Conservation (phyloP, 805 yeast genomes). For the Wickerhamiella sorbophila region DNA sequence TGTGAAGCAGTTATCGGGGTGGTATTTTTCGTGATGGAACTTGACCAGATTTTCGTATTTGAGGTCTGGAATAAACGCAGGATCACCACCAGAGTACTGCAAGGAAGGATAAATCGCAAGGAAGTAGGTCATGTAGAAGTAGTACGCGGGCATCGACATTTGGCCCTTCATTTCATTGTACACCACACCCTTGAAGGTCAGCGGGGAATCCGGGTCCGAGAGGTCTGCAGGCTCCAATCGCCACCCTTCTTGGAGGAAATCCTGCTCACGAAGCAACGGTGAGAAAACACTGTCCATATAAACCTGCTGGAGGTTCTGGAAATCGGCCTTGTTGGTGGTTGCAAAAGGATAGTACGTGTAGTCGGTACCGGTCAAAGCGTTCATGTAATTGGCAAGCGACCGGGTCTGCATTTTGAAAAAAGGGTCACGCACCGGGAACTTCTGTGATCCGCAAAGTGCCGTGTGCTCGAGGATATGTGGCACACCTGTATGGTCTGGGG, state of each 20-base stretch:
- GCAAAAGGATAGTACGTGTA: slow-evolving; percentile 94
- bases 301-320: slow-evolving; percentile 67
- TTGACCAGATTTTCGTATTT: slow-evolving; percentile 60
- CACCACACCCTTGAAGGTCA: slow-evolving; percentile 86
- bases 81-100: slow-evolving; percentile 92
- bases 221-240: slow-evolving; percentile 63
- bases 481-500: slow-evolving; percentile 88
- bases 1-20: slow-evolving; percentile 78
- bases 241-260: slow-evolving; percentile 96
- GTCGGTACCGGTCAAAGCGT: slow-evolving; percentile 97
- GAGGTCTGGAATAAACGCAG: slow-evolving; percentile 58
- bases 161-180: slow-evolving; percentile 99
- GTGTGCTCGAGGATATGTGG: slow-evolving; percentile 96
- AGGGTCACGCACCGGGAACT: slow-evolving; percentile 91
- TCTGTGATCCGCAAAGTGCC: slow-evolving; percentile 82
- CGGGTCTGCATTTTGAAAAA: slow-evolving; percentile 94
- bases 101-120: slow-evolving; percentile 72
- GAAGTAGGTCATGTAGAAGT: slow-evolving; percentile 71
- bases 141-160: slow-evolving; percentile 73
- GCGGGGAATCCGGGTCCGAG: slow-evolving; percentile 42
- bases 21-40: slow-evolving; percentile 65
- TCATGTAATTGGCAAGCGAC: slow-evolving; percentile 92
- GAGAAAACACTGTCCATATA: slow-evolving; percentile 76
- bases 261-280: slow-evolving; percentile 64
- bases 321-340: slow-evolving; percentile 77